Percentiles rank a stretch among this genome's conserved stretches.
Evolutionary conservation across 1,284 basidiomycete species (phyloP).

Genomic region (Moesziomyces sp.): DNA sequence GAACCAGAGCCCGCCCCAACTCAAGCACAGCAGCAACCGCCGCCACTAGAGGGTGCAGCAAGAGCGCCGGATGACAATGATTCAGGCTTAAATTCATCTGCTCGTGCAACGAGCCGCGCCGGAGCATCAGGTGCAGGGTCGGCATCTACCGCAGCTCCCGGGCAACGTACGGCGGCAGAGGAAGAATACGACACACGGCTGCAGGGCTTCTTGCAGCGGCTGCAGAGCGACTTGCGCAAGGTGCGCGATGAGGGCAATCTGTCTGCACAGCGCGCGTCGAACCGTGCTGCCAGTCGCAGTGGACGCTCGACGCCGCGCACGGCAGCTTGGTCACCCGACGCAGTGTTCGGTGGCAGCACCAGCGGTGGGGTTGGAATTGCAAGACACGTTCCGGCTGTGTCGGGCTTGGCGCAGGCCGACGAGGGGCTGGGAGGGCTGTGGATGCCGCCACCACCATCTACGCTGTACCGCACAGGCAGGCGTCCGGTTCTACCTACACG

Average conservation of each 20-base stretch:
- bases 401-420: not conserved
- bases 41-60: constrained; percentile 11
- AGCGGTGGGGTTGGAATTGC: too few relatives aligned
- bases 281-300: constrained; percentile 11
- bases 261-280: constrained; percentile 21
- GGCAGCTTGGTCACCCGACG: too few relatives aligned
- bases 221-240: constrained; percentile 47
- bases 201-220: constrained; percentile 37
- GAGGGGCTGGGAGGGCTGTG: constrained; percentile 16
- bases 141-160: not conserved
- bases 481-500: constrained; percentile 2
- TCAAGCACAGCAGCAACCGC: not conserved
- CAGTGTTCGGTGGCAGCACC: too few relatives aligned
- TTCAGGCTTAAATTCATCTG: too few relatives aligned
- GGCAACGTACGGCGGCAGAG: constrained; percentile 15
- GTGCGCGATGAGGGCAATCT: constrained; percentile 44
- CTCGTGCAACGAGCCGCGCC: too few relatives aligned
- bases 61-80: not conserved
- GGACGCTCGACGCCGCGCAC: constrained; percentile 20
- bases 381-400: not conserved
- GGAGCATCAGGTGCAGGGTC: not conserved
- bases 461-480: constrained; percentile 17
- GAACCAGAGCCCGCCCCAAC: constrained; percentile 37
- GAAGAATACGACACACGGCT: constrained; percentile 23
- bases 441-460: constrained; percentile 52